Evolutionary conservation across 352 stramenopile species (phyloP), one percentile per base, ranked within the genome.

Genomic region (Globisporangium sylvaticum): DNA sequence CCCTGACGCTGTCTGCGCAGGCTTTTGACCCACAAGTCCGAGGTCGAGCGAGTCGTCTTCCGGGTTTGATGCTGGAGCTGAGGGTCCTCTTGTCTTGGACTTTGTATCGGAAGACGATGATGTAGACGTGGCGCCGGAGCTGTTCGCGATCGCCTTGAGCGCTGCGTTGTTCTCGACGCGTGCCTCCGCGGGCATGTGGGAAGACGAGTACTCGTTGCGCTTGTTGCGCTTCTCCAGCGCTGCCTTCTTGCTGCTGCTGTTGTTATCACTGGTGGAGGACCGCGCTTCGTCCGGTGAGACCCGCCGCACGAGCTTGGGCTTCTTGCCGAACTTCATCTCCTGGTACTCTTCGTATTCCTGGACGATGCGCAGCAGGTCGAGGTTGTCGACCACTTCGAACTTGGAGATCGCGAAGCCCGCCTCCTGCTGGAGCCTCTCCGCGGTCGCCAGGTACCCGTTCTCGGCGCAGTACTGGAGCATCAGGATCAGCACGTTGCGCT

Each of bases 291-390:
- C 84, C 0, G 81, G 77, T 0, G 76, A 83, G 5, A 91, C 62
- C 25, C 88, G 79, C 1, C 88, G 84, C 44, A 96, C 83, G 9
- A 97, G 75, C 62, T 95, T 96, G 25, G 89, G 89, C 58, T 88
- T 87, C 66, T 94, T 96, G 10, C 87, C 86, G 69, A 96, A 97
- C 72, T 96, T 97, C 65, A 98, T 91, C 69, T 97, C 83, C 37
- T 98, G 88, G 65, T 94, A 97, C 25, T 96, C 89, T 73, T 97
- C 88, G 68, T 94, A 98, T 53, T 97, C 90, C 84, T 94, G 87
- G 15, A 95, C 74, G 42, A 95, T 94, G 3, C 86, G 78, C 46
- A 93, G 62, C 37, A 98, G 72, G 68, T 98, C 91, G 42, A 98
- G 80, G 71, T 98, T 98, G 69, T 98, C 93, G 20, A 95, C 92